Percentiles rank a stretch among this genome's conserved stretches.
phyloP scores from a whole-genome alignment of 345 rosid species.

The Heritiera fomes region DNA sequence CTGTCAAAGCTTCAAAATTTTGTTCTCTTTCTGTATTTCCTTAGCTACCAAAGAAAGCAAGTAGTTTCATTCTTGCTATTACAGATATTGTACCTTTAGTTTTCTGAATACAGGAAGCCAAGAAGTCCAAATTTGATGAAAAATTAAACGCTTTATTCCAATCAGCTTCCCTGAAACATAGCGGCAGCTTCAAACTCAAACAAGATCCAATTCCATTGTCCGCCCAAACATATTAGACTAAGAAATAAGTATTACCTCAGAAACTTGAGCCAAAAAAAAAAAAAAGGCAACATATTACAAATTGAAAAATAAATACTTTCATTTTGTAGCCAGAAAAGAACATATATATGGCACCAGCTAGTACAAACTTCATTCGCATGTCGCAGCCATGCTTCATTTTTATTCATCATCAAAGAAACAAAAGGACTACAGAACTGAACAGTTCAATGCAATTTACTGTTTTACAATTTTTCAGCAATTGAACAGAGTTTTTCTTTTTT shows the following conservation, averaged over 20 bases:
- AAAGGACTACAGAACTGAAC: slow-evolving; percentile 14
- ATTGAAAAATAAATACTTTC: neutral
- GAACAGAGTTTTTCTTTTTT: neutral
- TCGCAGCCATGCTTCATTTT: neutral
- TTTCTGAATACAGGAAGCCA: slow-evolving; percentile 59
- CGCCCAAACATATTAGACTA: neutral
- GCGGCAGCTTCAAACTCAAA: slow-evolving; percentile 15
- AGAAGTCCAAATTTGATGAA: slow-evolving; percentile 70
- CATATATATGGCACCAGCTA: neutral
- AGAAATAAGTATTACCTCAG: neutral
- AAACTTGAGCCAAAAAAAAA: neutral
- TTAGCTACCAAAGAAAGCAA: slow-evolving; percentile 8
- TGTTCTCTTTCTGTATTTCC: neutral
- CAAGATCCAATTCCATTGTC: slow-evolving; percentile 17
- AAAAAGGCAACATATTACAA: neutral
- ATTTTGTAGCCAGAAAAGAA: neutral
- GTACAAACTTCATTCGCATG: neutral
- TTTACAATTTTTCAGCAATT: neutral
- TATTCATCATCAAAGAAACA: slow-evolving; percentile 4
- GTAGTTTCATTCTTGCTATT: neutral
- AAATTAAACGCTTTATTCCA: slow-evolving; percentile 84
- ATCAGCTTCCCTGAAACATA: slow-evolving; percentile 73
- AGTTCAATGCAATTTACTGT: neutral
- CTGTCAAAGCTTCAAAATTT: neutral
- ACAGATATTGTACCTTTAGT: slow-evolving; percentile 49